Conservation (phyloP, 805 yeast genomes). For the Grigorovia yakushimaensis region DNA sequence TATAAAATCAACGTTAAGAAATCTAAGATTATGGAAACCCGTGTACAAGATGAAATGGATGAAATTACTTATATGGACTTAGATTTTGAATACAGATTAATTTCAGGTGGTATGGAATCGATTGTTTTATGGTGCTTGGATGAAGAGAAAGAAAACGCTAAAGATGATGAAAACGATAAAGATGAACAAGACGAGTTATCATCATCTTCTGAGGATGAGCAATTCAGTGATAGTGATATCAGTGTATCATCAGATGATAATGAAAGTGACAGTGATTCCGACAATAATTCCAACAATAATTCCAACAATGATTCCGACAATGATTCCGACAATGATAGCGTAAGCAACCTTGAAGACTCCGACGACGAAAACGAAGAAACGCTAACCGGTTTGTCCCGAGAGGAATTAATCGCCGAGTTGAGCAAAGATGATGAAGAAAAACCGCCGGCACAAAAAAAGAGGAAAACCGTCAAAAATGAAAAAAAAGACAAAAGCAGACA, state of each 20-base stretch:
- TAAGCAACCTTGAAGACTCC: constrained; percentile 10
- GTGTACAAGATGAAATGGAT: constrained; percentile 60
- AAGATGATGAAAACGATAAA: constrained; percentile 1
- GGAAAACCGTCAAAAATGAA: constrained; percentile 6
- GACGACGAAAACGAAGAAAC: constrained; percentile 24
- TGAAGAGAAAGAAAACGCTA: constrained; percentile 25
- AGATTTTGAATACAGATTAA: constrained; percentile 70
- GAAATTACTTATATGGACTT: constrained; percentile 71
- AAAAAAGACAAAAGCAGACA: constrained; percentile 24
- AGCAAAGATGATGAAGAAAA: constrained; percentile 19
- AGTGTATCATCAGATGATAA: constrained; percentile 4
- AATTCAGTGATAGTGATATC: not conserved
- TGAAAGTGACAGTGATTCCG: constrained; percentile 9
- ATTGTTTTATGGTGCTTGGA: constrained; percentile 62
- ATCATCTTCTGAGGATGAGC: no score
- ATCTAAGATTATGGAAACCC: constrained; percentile 54
- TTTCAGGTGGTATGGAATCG: constrained; percentile 76
- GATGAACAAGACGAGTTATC: constrained; percentile 3
- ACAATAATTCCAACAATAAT: constrained; percentile 10
- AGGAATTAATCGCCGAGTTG: constrained; percentile 25
- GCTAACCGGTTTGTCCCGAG: constrained; percentile 19
- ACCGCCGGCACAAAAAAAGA: constrained; percentile 6
- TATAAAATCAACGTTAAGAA: constrained; percentile 54
- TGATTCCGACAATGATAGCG: constrained; percentile 18
- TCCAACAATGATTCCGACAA: constrained; percentile 11